Evolutionary conservation across 371 early-diverging fungal genomes (phyloP), one percentile per base, ranked within the genome.

Genomic region (Entomophthora muscae): DNA sequence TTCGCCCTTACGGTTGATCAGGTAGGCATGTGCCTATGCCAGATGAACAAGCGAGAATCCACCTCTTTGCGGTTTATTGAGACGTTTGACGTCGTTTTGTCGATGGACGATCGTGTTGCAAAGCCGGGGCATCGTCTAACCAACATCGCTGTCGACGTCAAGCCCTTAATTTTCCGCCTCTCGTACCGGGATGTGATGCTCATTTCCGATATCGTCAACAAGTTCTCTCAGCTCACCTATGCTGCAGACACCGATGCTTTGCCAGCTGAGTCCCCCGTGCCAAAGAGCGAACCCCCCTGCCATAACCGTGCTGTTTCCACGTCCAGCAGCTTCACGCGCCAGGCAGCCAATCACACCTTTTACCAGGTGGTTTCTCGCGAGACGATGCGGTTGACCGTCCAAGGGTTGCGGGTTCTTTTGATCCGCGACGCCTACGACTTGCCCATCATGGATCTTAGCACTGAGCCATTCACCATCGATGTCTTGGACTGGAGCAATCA

Each of bases 391-490:
- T 17, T 84, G 1, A 76, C 76, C 0, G 78, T 89, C 52, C 79
- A 86, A 56, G 88, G 89, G 0, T 65, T 93, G 13, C 87, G 90
- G 10, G 63, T 93, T 1, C 79, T 97, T 32, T 67, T 96, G 17
- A 95, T 97, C 63, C 92, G 95, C 59, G 97, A 98, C 67, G 67
- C 90, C 53, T 81, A 87, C 70, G 86, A 91, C 67, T 77, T 95
- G 64, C 97, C 97, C 0, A 86, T 97, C 77, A 73, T 94, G 32
- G 95, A 95, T 63, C 69, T 92, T 65, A 82, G 78, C 27, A 67
- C 94, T 28, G 83, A 85, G 42, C 81, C 85, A 42, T 86, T 93
- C 66, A 77, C 80, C 42, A 73, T 93, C 3, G 83, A 88, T 61
- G 80, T 88, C 1, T 71, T 81, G 1, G 89, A 98, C 67, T 98